Evolutionary conservation across 805 yeast species (phyloP).

Genomic region (Candida xiaguanensis): DNA sequence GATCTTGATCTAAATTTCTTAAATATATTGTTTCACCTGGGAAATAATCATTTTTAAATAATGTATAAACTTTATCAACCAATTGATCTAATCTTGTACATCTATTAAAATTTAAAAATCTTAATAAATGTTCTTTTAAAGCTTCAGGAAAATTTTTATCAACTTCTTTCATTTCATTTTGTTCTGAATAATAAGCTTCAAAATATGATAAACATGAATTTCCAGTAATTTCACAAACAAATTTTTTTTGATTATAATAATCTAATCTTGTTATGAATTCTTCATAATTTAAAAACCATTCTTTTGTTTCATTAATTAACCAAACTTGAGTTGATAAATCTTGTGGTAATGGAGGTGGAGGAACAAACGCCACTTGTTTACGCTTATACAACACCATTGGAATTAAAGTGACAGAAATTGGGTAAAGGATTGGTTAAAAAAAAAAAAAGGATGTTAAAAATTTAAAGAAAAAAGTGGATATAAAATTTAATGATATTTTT

Average conservation of each 20-base stretch:
- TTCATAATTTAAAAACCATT: constrained; percentile 79
- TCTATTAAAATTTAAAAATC: constrained; percentile 77
- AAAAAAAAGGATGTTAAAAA: no score
- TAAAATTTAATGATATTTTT: no score
- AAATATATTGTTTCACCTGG: constrained; percentile 86
- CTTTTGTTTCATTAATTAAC: constrained; percentile 80
- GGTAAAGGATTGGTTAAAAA: no score
- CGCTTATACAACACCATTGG: constrained; percentile 76
- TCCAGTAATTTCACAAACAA: constrained; percentile 95
- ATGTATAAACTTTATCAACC: constrained; percentile 80
- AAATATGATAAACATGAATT: constrained; percentile 86
- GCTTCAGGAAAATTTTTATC: constrained; percentile 87
- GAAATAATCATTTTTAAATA: constrained; percentile 77
- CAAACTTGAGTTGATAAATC: constrained; percentile 66
- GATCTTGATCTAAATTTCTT: constrained; percentile 24
- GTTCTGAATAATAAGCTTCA: constrained; percentile 81
- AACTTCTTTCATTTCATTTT: constrained; percentile 50
- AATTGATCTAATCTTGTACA: constrained; percentile 79
- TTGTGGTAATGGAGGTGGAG: constrained; percentile 54
- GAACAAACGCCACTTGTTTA: constrained; percentile 59
- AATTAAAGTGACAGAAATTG: no score
- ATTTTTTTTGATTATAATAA: constrained; percentile 69
- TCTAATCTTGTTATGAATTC: constrained; percentile 71
- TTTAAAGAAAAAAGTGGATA: no score
- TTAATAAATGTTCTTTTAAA: constrained; percentile 84